Evolutionary conservation across 75 land plant genomes (phyloP), one percentile per base, ranked within the genome.

Genomic region (Isoetes taiwanensis): DNA sequence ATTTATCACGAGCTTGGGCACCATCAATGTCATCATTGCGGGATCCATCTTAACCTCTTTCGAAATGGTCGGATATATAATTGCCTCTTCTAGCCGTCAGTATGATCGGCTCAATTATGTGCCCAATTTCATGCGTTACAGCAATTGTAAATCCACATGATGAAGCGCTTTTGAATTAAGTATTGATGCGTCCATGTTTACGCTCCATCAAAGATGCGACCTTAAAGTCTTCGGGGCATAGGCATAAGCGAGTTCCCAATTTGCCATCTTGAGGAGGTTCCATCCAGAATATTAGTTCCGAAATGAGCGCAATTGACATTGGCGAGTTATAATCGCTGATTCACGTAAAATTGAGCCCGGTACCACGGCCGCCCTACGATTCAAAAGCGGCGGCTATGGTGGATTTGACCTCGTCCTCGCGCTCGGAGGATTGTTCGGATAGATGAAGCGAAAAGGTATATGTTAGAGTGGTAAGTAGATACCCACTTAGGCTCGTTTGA

Each of bases 201-300:
- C 2, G 67, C 60, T 2, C 29, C 52, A 50, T 65, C 67, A 38
- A 65, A 42, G n/a, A 28, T 65, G 67, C 1, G 57, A 17, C n/a
- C 67, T 8, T 1, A 59, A 59, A 30, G 56, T 61, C 12, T 65
- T 61, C 4, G 67, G 67, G 3, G 64, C 29, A 52, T 41, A 65
- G 0, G 61, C 67, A n/a, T 65, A 61, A 25, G 61, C 67, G n/a
- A 25, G 43, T 38, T 29, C 67, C 67, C 60, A 57, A 20, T 28
- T 41, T 37, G 16, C 62, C 62, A 23, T 65, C 67, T n/a, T 33
- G 57, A 65, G 2, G 19, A 14, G 17, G 30, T 33, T 0, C 43
- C 34, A 31, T 65, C 67, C 2, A 59, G 61, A 11, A 56, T 59
- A 2, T 65, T n/a, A n/a, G n/a, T 3, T 50, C 62, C 10, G 26